phyloP scores from a whole-genome alignment of 331 rosid genomes.

The Malus hybrid region DNA sequence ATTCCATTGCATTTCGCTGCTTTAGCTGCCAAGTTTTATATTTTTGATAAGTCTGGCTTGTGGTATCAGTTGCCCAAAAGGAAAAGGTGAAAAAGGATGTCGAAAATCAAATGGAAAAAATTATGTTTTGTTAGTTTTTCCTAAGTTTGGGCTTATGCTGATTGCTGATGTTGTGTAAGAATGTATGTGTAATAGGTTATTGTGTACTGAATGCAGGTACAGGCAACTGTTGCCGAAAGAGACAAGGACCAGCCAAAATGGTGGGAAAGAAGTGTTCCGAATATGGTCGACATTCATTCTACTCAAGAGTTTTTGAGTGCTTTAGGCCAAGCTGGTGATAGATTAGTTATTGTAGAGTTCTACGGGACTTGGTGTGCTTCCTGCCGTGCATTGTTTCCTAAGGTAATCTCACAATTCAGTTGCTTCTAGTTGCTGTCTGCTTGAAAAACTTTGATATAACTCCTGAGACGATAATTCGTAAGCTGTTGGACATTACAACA shows the following conservation, averaged over 20 bases:
- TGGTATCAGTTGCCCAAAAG: too few species aligned
- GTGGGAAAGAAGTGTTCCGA: conserved; percentile 96
- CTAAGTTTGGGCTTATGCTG: background rate
- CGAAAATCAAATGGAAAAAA: background rate
- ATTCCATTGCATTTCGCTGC: background rate
- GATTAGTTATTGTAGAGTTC: conserved; percentile 82
- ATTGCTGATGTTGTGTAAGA: background rate
- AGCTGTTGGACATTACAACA: background rate
- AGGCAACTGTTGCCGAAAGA: conserved; percentile 63
- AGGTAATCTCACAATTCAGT: conserved; percentile 30
- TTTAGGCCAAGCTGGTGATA: conserved; percentile 81
- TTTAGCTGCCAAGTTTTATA: background rate
- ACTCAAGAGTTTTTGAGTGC: conserved; percentile 80
- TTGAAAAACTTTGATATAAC: background rate
- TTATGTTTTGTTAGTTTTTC: background rate
- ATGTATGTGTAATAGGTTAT: conserved; percentile 4
- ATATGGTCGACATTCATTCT: conserved; percentile 90
- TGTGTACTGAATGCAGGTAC: conserved; percentile 49
- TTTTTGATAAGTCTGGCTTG: background rate
- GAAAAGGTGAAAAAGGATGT: background rate
- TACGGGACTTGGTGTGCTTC: conserved; percentile 99
- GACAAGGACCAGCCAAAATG: conserved; percentile 91
- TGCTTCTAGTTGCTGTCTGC: background rate
- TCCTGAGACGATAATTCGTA: background rate
- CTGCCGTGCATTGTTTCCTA: conserved; percentile 95